Base-by-base conservation (phyloP, 192 early-diverging fungal genomes). In the Backusella mclennaniae region DNA sequence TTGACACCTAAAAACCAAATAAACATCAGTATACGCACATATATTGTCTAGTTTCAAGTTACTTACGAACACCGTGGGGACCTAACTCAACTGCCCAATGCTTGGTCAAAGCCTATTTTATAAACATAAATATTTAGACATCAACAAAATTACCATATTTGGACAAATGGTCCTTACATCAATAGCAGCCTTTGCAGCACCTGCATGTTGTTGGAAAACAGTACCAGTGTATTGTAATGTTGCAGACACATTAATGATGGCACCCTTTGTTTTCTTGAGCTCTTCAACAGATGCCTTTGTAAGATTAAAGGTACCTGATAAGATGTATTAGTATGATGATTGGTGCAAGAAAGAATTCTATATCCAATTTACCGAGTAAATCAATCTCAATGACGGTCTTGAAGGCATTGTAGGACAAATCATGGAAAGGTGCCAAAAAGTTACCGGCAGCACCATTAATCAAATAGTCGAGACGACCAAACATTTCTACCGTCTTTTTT, bases 31-130 rank as follows among this genome's bases (percentile, higher is more conserved):
- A 26, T 15, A 42, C 6, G 17, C 12, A 49, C 39, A 5, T 36
- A n/a, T 14, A 71, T 31, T 19, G 49, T 19, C 11, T 11, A 11
- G 41, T 29, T 8, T 1, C 19, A 38, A 17, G 5, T 29, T 71
- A 71, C 69, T 71, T 76, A 75, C 93, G 89, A 77, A 94, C 89
- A 26, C 88, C 87, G 67, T 91, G 86, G 19, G 87, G 89, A 35
- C 93, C 93, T 83, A 90, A 92, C 75, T 94, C 93, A 31, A 91
- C 86, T 29, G 93, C 92, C 83, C 82, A 85, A 67, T 85, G 85
- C 53, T 85, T 77, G 15, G 87, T 88, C 71, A 93, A 29, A 23
- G 89, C 89, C 74, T 92, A 89, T 17, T 87, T 82, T 33, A 42
- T 76, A 76, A 71, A 38, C 11, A 39, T 11, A 39, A 39, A 39